Evolutionary conservation across 192 early-diverging fungal genomes (phyloP).

Genomic region (Obelidium mucronatum): DNA sequence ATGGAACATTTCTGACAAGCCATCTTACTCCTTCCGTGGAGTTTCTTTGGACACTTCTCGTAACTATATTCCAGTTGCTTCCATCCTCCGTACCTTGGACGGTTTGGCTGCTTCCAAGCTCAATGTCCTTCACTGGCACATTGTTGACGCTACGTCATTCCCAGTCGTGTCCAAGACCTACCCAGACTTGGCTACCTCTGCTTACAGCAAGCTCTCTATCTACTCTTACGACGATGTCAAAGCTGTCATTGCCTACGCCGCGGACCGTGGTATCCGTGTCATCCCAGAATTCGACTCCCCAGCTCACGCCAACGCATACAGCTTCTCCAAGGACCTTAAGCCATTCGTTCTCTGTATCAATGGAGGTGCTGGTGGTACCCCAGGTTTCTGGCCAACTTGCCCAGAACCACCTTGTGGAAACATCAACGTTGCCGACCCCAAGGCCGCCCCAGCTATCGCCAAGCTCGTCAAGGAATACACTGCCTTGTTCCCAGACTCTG

Average conservation of each 20-base stretch:
- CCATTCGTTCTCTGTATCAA: conserved; percentile 38
- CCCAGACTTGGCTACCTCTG: not conserved
- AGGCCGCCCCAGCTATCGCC: conserved; percentile 68
- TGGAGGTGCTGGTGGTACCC: conserved; percentile 32
- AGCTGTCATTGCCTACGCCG: conserved; percentile 73
- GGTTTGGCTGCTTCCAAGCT: conserved; percentile 31
- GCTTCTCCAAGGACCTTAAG: conserved; percentile 3
- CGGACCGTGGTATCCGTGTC: conserved; percentile 77
- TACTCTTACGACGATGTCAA: conserved; percentile 67
- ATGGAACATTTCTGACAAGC: conserved; percentile 13
- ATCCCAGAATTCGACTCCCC: conserved; percentile 84
- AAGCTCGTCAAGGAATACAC: conserved; percentile 73
- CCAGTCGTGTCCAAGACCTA: conserved; percentile 20
- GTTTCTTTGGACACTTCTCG: conserved; percentile 47
- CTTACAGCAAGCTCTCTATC: conserved; percentile 49
- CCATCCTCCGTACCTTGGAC: conserved; percentile 40
- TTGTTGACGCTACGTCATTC: conserved; percentile 45
- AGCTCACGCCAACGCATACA: conserved; percentile 11
- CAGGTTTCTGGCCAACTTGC: conserved; percentile 34
- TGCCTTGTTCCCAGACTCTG: conserved; percentile 71
- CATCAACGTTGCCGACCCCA: conserved; percentile 61
- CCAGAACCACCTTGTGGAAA: conserved; percentile 83
- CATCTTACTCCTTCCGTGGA: conserved; percentile 38
- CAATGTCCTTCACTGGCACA: conserved; percentile 49
- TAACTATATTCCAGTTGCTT: conserved; percentile 41